Conservation (phyloP, 805 yeast species). For the Peterozyma xylosa region DNA sequence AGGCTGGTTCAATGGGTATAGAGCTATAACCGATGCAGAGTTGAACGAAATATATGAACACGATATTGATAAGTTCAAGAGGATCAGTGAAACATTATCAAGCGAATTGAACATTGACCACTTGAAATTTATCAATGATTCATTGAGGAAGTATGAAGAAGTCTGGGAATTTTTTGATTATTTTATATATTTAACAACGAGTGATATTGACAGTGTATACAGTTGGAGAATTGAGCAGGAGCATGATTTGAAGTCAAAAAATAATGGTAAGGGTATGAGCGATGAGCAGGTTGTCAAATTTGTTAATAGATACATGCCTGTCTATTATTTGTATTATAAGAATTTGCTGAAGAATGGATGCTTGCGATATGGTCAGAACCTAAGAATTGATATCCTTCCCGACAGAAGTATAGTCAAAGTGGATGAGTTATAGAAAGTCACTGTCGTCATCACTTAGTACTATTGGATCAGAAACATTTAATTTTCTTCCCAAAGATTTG, state of each 20-base stretch:
- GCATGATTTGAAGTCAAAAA: conserved; percentile 40
- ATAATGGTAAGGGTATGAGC: conserved; percentile 70
- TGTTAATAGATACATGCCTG: conserved; percentile 82
- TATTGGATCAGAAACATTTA: background rate
- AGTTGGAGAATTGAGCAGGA: conserved; percentile 79
- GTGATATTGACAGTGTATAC: conserved; percentile 54
- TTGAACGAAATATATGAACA: conserved; percentile 20
- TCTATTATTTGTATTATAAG: conserved; percentile 63
- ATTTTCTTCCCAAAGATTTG: too few relatives aligned
- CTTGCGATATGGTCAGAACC: conserved; percentile 2
- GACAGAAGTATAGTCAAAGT: conserved; percentile 4
- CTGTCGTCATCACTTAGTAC: background rate
- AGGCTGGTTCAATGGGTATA: conserved; percentile 92
- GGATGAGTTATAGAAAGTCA: background rate
- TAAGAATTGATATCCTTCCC: conserved; percentile 9
- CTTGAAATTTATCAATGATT: conserved; percentile 39
- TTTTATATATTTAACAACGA: conserved; percentile 58
- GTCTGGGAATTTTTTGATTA: conserved; percentile 54
- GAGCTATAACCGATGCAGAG: conserved; percentile 27
- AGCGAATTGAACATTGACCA: conserved; percentile 6
- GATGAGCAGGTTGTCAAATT: conserved; percentile 61
- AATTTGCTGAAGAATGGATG: conserved; percentile 26
- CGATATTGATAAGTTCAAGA: conserved; percentile 14
- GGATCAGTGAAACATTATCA: conserved; percentile 1
- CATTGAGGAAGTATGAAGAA: conserved; percentile 39